Evolutionary conservation across 2,329 filamentous ascomycete species (phyloP), one percentile per base, ranked within the genome.

Genomic region (Peltaster fructicola): DNA sequence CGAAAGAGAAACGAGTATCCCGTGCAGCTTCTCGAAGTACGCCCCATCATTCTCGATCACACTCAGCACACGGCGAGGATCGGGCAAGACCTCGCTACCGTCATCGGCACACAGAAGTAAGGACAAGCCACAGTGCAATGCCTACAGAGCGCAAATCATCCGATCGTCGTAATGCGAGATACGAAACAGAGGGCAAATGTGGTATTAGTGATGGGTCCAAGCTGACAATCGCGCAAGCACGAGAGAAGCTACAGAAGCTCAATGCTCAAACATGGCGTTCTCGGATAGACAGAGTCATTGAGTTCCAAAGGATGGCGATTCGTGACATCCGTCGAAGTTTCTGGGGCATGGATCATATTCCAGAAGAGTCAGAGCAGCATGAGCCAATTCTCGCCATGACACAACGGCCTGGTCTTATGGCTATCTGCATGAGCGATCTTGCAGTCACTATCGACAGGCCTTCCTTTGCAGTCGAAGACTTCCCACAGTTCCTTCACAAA

Each of bases 221-320:
- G 30, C 63, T 91, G 7, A 68, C 78, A 1, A 68, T 80, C 19
- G 65, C 74, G 8, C 75, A 88, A 36, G 88, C 88, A 5, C 68
- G 73, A 41, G 61, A 72, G 25, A 75, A 67, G 38, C 60, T 98
- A 8, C 65, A 88, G 40, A 59, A 69, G 27, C 71, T 90, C 43
- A 91, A 95, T 49, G 68, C 85, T 2, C 73, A 81, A 40, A 84
- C 79, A 28, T 98, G 88, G 88, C 92, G 81, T 50, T 72, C 68
- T 43, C 73, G 85, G 9, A 93, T 98, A 33, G 81, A 92, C 42
- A 65, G 69, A 25, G 71, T 74, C 14, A 71, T 78, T 41, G 54
- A 59, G 11, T 67, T 71, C 34, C 73, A 84, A 24, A 73, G 67
- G 30, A 64, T 67, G 15, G 68, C 70, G n/a, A 78, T 85, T 48